These are phyloP conservation scores for Metschnikowia amazonensis DNA, from an alignment of 805 yeast genomes.

Conservation along the genomic window DNA sequence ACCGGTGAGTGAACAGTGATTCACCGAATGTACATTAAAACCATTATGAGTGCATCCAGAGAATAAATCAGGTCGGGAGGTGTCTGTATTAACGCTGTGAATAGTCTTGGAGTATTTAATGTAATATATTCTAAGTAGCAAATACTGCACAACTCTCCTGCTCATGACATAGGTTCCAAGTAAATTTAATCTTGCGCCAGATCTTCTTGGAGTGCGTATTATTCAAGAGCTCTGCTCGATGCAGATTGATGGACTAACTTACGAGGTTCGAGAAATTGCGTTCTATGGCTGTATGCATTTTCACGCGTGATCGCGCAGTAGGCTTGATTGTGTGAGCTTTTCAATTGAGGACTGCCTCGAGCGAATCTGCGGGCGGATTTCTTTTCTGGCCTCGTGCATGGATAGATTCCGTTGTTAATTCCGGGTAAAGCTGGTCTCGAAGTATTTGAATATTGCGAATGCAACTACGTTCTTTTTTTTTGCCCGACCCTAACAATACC, in stretches of 20 bases:
- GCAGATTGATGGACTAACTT: neutral
- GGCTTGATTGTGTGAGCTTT: neutral
- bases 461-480: no score
- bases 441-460: no score
- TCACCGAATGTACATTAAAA: neutral
- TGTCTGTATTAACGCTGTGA: no score
- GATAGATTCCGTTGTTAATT: neutral
- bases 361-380: neutral
- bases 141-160: no score
- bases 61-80: no score
- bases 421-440: neutral
- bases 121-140: no score
- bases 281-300: neutral
- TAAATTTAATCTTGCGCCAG: neutral
- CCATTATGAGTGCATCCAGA: no score
- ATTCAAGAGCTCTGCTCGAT: neutral
- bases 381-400: neutral
- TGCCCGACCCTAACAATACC: no score
- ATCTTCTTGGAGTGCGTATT: neutral
- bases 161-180: neutral
- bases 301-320: neutral
- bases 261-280: conserved; percentile 3
- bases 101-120: no score
- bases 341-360: neutral
- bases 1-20: neutral